phyloP scores from a whole-genome alignment of 202 grass and related monocot genomes.

The Cymbopogon flexuosus region DNA sequence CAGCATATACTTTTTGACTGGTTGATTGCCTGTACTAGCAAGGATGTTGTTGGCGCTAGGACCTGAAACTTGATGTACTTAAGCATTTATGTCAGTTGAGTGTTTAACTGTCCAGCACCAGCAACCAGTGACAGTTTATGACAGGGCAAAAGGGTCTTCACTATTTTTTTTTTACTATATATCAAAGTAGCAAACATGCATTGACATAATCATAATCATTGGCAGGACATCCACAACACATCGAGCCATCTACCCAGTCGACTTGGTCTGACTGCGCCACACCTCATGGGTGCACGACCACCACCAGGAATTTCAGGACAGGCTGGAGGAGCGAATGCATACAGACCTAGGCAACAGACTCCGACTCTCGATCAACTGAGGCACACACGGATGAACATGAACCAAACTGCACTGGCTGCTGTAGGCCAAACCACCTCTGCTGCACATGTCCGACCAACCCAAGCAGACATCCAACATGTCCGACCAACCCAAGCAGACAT shows the following conservation, averaged over 20 bases:
- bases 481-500: constrained; percentile 5
- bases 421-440: background rate
- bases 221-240: constrained; percentile 32
- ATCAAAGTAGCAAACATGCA: constrained; percentile 17
- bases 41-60: background rate
- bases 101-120: background rate
- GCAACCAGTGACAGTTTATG: background rate
- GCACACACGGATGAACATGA: background rate
- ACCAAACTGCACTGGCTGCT: constrained; percentile 9
- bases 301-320: constrained; percentile 26
- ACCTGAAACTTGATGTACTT: background rate
- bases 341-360: constrained; percentile 28
- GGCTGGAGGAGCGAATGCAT: constrained; percentile 32
- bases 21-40: background rate
- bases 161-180: background rate
- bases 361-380: constrained; percentile 1
- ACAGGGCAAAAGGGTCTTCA: background rate
- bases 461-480: background rate
- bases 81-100: constrained; percentile 9
- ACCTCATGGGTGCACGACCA: background rate
- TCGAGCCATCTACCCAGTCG: constrained; percentile 22
- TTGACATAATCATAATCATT: constrained; percentile 33
- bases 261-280: constrained; percentile 27
- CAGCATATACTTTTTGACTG: background rate
- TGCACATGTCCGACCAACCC: constrained; percentile 2